A percentile compares a stretch with the other conserved stretches of the same genome.
These are phyloP conservation scores for Saturnispora ahearnii DNA, from an alignment of 805 yeast genomes.

Conservation along the genomic window DNA sequence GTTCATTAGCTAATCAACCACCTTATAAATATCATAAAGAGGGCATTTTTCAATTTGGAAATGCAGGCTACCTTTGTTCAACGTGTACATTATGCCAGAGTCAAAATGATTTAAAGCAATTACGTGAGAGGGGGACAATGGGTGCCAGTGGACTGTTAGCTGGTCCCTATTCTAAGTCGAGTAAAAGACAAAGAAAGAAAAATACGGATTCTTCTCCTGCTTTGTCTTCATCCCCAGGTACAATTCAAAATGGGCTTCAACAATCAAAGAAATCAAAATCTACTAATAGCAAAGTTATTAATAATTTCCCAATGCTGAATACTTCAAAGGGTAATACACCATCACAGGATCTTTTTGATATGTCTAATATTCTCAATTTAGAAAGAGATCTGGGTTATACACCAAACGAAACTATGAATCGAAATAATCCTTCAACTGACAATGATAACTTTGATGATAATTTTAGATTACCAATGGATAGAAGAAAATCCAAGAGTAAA, in stretches of 20 bases:
- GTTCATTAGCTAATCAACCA: slow-evolving; percentile 22
- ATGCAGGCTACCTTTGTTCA: slow-evolving; percentile 27
- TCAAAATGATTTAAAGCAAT: slow-evolving; percentile 17
- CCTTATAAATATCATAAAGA: slow-evolving; percentile 28
- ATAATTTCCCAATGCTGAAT: slow-evolving; percentile 7
- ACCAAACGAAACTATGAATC: background rate
- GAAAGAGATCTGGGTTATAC: slow-evolving; percentile 1
- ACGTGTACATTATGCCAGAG: slow-evolving; percentile 22
- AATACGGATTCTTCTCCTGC: slow-evolving; percentile 8
- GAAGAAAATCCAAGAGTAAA: background rate
- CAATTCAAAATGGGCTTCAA: slow-evolving; percentile 3
- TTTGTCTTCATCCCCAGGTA: slow-evolving; percentile 7
- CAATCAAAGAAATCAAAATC: background rate
- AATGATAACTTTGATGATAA: background rate
- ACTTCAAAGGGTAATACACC: background rate
- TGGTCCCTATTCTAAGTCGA: slow-evolving; percentile 20
- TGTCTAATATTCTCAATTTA: slow-evolving; percentile 5
- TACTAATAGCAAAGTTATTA: background rate
- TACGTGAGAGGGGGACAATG: slow-evolving; percentile 27
- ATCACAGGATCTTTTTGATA: slow-evolving; percentile 5
- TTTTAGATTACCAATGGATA: background rate
- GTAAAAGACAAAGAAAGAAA: slow-evolving; percentile 3
- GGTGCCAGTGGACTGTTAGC: slow-evolving; percentile 28
- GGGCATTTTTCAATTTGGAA: slow-evolving; percentile 29
- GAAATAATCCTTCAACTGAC: background rate